phyloP scores from a whole-genome alignment of 2,329 filamentous ascomycete genomes.

The Claviceps citrina region DNA sequence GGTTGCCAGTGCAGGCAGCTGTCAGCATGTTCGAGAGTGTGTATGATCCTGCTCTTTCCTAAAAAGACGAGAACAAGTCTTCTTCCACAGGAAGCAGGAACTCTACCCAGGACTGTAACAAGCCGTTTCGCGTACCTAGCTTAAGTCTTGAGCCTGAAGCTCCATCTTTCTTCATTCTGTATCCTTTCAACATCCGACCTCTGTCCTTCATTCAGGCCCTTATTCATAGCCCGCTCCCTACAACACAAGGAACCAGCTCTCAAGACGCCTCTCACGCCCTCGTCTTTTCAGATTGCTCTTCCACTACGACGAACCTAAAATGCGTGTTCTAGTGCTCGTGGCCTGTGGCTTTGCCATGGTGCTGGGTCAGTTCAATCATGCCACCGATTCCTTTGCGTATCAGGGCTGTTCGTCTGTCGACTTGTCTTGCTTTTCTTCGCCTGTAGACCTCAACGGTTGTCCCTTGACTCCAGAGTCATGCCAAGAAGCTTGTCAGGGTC shows the following conservation, averaged over 20 bases:
- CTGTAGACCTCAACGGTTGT: conserved; percentile 11
- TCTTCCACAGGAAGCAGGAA: neutral
- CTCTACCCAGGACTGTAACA: neutral
- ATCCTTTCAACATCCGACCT: conserved; percentile 5
- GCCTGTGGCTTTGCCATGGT: conserved; percentile 10
- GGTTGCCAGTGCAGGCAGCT: conserved; percentile 1
- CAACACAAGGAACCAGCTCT: conserved; percentile 2
- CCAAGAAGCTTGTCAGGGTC: conserved; percentile 15
- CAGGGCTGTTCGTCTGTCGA: conserved; percentile 16
- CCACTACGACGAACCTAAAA: conserved; percentile 8
- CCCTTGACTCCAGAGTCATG: conserved; percentile 14
- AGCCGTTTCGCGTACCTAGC: neutral
- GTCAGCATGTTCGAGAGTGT: neutral
- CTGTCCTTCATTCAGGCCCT: conserved; percentile 6
- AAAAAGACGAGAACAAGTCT: neutral
- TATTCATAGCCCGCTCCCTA: conserved; percentile 4
- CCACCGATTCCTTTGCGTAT: conserved; percentile 12
- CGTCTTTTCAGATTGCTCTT: conserved; percentile 1
- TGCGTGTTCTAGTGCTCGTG: conserved; percentile 12
- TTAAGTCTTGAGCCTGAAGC: neutral
- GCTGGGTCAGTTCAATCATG: conserved; percentile 10
- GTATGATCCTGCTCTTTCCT: conserved; percentile 3
- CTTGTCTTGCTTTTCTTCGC: conserved; percentile 12
- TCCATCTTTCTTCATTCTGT: conserved; percentile 1
- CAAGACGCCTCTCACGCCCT: neutral